A percentile compares a stretch with the other conserved stretches of the same genome.
These are phyloP conservation scores for Agaricus subrufescens DNA, from an alignment of 768 basidiomycete species.

Conservation along the genomic window DNA sequence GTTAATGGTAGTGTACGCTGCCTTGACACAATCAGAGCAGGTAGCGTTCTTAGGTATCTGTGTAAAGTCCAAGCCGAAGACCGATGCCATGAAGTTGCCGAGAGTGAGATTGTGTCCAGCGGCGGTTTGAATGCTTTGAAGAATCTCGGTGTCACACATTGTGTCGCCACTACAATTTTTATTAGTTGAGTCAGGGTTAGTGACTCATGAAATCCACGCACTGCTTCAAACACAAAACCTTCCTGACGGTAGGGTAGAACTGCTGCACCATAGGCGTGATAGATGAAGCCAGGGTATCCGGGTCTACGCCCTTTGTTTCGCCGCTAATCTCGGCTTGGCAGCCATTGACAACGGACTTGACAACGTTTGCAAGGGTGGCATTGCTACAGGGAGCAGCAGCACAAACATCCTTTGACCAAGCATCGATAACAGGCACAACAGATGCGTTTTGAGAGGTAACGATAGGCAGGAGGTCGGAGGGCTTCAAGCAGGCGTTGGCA, in stretches of 20 bases:
- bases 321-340: slow-evolving; percentile 34
- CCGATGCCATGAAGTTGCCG: slow-evolving; percentile 21
- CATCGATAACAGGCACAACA: slow-evolving; percentile 43
- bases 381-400: slow-evolving; percentile 50
- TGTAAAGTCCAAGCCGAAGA: slow-evolving; percentile 18
- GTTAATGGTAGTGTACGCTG: slow-evolving; percentile 39
- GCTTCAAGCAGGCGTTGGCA: slow-evolving; percentile 44
- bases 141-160: slow-evolving; percentile 52
- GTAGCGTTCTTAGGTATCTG: slow-evolving; percentile 28
- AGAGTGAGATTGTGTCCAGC: slow-evolving; percentile 31
- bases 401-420: slow-evolving; percentile 58
- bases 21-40: slow-evolving; percentile 53
- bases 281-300: not conserved
- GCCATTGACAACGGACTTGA: slow-evolving; percentile 44
- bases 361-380: slow-evolving; percentile 48
- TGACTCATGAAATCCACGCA: slow-evolving; percentile 30
- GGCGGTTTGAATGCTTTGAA: slow-evolving; percentile 44
- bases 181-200: not conserved
- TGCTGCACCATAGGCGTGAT: slow-evolving; percentile 39
- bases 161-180: slow-evolving; percentile 26
- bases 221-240: slow-evolving; percentile 63
- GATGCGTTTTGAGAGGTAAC: slow-evolving; percentile 28
- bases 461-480: slow-evolving; percentile 38
- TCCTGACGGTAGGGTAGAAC: slow-evolving; percentile 52
- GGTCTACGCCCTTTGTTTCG: not conserved